A percentile compares a stretch with the other conserved stretches of the same genome.
These are phyloP conservation scores for Cocos nucifera DNA, from an alignment of 176 grass and related monocot genomes.

Conservation along the genomic window DNA sequence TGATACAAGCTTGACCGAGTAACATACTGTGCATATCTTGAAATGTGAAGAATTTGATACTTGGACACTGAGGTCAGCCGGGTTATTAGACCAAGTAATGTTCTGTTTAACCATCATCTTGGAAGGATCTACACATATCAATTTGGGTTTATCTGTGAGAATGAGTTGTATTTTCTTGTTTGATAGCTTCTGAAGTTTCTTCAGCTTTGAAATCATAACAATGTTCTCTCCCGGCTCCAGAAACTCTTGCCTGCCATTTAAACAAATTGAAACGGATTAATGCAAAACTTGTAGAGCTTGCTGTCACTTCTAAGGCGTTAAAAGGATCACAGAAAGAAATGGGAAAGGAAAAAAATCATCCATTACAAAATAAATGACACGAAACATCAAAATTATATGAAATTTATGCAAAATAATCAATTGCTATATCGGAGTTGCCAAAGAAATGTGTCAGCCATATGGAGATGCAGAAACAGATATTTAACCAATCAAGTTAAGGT, in stretches of 20 bases:
- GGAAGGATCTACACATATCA: slow-evolving; percentile 84
- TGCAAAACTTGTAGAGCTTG: background rate
- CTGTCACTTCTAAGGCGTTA: too few species aligned
- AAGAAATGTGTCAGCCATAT: too few species aligned
- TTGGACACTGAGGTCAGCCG: slow-evolving; percentile 65
- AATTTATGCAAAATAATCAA: too few species aligned
- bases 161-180: slow-evolving; percentile 97
- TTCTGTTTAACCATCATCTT: slow-evolving; percentile 74
- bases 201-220: slow-evolving; percentile 90
- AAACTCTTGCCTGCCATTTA: slow-evolving; percentile 70
- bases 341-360: too few species aligned
- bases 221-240: slow-evolving; percentile 74
- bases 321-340: too few species aligned
- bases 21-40: slow-evolving; percentile 80
- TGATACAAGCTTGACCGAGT: background rate
- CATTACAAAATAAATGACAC: too few species aligned
- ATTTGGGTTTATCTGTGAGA: slow-evolving; percentile 85
- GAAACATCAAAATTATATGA: too few species aligned
- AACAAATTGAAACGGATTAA: background rate
- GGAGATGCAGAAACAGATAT: too few species aligned
- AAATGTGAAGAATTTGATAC: slow-evolving; percentile 71
- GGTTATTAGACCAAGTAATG: slow-evolving; percentile 75
- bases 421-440: too few species aligned
- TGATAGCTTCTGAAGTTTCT: slow-evolving; percentile 91
- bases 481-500: too few species aligned